These are phyloP conservation scores for Lumnitzera littorea DNA, from an alignment of 345 rosid species.

Conservation along the genomic window DNA sequence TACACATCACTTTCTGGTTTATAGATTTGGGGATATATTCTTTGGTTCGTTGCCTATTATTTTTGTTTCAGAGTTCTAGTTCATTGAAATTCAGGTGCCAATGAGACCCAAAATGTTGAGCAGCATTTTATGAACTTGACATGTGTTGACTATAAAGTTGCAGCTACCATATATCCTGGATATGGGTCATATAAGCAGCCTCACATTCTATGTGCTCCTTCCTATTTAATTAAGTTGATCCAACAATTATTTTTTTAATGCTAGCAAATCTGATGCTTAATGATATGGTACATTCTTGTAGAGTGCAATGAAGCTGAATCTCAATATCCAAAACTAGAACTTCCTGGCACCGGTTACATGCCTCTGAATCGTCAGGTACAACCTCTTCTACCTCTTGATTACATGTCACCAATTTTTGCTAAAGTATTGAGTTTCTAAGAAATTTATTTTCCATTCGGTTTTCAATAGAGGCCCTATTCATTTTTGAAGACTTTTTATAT, in stretches of 20 bases:
- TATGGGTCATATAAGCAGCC: too few relatives aligned
- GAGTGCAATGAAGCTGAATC: conserved; percentile 58
- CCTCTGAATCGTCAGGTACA: conserved; percentile 56
- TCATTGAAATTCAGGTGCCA: too few relatives aligned
- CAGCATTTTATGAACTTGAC: not conserved
- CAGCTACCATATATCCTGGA: too few relatives aligned
- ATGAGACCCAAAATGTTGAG: not conserved
- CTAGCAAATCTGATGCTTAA: conserved; percentile 1
- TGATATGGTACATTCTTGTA: conserved; percentile 18
- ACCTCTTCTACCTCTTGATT: not conserved
- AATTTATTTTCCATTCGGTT: not conserved
- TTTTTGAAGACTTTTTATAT: conserved; percentile 3
- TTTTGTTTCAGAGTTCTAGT: too few relatives aligned
- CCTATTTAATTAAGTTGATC: not conserved
- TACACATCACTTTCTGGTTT: too few relatives aligned
- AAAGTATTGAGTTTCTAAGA: too few relatives aligned
- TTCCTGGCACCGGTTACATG: conserved; percentile 55
- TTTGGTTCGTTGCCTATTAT: too few relatives aligned
- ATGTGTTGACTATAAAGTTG: too few relatives aligned
- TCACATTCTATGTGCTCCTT: too few relatives aligned
- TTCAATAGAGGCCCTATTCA: not conserved
- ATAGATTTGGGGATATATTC: too few relatives aligned
- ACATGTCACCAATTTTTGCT: too few relatives aligned
- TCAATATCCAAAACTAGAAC: conserved; percentile 64
- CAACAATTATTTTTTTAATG: conserved; percentile 4